A percentile compares a stretch with the other conserved stretches of the same genome.
phyloP scores from a whole-genome alignment of 2,329 filamentous ascomycete genomes.

The Calycina marina region DNA sequence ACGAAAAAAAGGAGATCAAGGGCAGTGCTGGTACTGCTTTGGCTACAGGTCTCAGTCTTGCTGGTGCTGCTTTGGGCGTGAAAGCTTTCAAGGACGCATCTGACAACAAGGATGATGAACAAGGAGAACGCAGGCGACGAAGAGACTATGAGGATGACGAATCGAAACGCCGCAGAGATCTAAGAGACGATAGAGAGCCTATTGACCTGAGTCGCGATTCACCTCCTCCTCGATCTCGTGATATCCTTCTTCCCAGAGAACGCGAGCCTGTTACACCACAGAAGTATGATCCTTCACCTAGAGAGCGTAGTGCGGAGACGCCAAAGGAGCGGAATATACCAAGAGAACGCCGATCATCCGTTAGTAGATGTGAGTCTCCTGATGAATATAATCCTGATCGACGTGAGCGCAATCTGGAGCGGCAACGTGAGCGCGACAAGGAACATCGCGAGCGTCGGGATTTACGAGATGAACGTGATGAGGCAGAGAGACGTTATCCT shows the following conservation, averaged over 20 bases:
- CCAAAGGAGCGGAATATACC: slow-evolving; percentile 1
- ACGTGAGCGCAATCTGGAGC: no score
- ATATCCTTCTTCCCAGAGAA: no score
- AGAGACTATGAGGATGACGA: slow-evolving; percentile 20
- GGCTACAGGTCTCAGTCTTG: slow-evolving; percentile 20
- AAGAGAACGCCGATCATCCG: slow-evolving; percentile 2
- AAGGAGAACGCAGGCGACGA: slow-evolving; percentile 11
- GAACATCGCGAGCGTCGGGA: slow-evolving; percentile 6
- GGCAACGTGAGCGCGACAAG: slow-evolving; percentile 7
- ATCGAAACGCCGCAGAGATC: slow-evolving; percentile 13
- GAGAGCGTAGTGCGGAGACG: slow-evolving; percentile 7
- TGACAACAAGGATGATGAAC: slow-evolving; percentile 16
- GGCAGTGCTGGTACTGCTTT: slow-evolving; percentile 16
- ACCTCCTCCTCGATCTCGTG: not conserved
- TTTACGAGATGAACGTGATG: slow-evolving; percentile 5
- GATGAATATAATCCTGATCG: no score
- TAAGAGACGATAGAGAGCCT: slow-evolving; percentile 13
- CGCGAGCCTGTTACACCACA: no score
- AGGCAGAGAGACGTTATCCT: not conserved
- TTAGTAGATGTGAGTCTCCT: no score
- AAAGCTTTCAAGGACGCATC: slow-evolving; percentile 20
- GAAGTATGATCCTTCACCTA: not conserved
- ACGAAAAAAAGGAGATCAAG: slow-evolving; percentile 15
- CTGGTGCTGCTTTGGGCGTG: slow-evolving; percentile 20
- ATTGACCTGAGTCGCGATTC: slow-evolving; percentile 8